Percentiles rank a stretch among this genome's conserved stretches.
Evolutionary conservation across 257 asterid genomes (phyloP).

Genomic region (Nicotiana knightiana): DNA sequence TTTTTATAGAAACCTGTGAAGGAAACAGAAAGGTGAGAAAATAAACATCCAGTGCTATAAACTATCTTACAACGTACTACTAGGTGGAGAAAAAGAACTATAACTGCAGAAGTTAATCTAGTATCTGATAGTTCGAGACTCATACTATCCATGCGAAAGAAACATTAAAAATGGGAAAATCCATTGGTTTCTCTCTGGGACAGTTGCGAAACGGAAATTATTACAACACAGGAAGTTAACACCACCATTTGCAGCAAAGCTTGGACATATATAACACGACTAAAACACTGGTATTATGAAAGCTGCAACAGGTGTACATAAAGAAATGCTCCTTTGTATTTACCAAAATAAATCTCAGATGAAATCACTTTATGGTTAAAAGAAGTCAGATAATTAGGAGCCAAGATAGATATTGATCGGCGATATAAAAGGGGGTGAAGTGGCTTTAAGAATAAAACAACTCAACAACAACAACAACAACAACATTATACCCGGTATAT

Average conservation of each 20-base stretch:
- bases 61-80: background rate
- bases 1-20: conserved; percentile 6
- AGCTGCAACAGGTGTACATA: background rate
- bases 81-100: background rate
- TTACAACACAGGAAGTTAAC: background rate
- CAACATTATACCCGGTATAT: background rate
- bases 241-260: background rate
- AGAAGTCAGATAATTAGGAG: too few species aligned
- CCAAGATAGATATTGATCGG: too few species aligned
- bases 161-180: background rate
- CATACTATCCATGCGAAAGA: background rate
- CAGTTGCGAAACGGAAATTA: background rate
- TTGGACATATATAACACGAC: background rate
- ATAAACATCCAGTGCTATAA: background rate
- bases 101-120: background rate
- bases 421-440: too few species aligned
- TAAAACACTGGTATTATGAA: background rate
- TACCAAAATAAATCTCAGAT: background rate
- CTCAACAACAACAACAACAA: background rate
- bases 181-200: background rate
- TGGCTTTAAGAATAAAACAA: too few species aligned
- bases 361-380: background rate
- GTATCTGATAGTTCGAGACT: background rate
- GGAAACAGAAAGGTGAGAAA: background rate
- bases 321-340: background rate